phyloP scores from a whole-genome alignment of 495 filamentous ascomycete genomes.

The Amphirosellinia nigrospora region DNA sequence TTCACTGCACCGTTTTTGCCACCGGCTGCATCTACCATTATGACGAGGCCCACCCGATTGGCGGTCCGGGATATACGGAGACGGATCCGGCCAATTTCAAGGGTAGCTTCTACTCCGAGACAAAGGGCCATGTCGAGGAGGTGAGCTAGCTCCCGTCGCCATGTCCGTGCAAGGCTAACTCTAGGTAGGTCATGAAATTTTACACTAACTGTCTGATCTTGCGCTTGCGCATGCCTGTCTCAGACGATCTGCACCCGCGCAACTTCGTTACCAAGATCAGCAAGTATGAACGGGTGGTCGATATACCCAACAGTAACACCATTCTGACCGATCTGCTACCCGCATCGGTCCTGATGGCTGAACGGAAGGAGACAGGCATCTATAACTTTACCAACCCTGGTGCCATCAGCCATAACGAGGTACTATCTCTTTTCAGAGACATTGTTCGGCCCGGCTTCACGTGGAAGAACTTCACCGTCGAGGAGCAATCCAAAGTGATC shows the following conservation, averaged over 20 bases:
- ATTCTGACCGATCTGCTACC: constrained; percentile 69
- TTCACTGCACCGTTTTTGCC: constrained; percentile 69
- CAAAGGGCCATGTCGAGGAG: constrained; percentile 69
- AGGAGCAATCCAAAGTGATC: constrained; percentile 70
- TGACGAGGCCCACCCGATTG: constrained; percentile 62
- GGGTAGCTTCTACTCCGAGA: constrained; percentile 71
- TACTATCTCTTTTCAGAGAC: constrained; percentile 64
- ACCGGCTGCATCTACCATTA: constrained; percentile 71
- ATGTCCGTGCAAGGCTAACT: constrained; percentile 14
- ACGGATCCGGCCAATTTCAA: constrained; percentile 68
- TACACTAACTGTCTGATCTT: constrained; percentile 66
- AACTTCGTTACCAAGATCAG: constrained; percentile 74
- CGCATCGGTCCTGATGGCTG: constrained; percentile 63
- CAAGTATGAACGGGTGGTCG: constrained; percentile 66
- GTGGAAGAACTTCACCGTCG: constrained; percentile 71
- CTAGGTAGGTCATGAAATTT: constrained; percentile 60
- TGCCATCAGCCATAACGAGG: constrained; percentile 71
- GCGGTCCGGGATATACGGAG: constrained; percentile 64
- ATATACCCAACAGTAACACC: constrained; percentile 72
- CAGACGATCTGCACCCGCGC: constrained; percentile 67
- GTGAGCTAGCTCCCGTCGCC: constrained; percentile 41
- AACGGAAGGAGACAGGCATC: constrained; percentile 65
- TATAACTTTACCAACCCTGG: constrained; percentile 75
- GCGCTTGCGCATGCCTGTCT: constrained; percentile 71
- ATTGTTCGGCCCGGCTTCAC: constrained; percentile 64